Evolutionary conservation across 805 yeast genomes (phyloP), one percentile per base, ranked within the genome.

Genomic region (Candida hungchunana): DNA sequence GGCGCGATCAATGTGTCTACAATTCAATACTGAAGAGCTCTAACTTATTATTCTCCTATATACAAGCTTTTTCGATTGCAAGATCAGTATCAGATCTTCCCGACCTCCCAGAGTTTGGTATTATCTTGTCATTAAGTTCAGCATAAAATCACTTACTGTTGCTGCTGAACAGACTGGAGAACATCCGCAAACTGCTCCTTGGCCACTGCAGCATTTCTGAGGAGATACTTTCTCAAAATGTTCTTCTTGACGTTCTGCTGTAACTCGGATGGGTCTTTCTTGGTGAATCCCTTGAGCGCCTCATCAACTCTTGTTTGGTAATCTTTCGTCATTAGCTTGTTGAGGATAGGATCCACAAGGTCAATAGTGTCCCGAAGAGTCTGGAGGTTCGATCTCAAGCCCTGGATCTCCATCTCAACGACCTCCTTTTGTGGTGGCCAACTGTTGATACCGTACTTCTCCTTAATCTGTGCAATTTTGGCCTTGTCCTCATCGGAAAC

Each of bases 191-290:
- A 48, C 37, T 44, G 44, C 25, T 34, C 44, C 37, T 33, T 50
- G 9, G 56, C 56, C 19, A 34, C 26, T 6, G 41, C 50, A 11
- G 51, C 42, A 23, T 47, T 44, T 26, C 66, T 63, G 47, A 72
- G 62, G 18, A 77, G 62, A 56, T 71, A 79, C 60, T 82, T 84
- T 55, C 87, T 72, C 48, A 84, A 59, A 30, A 85, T 60, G 58
- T 88, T 88, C 65, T 83, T 85, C 54, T 70, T 77, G 16, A 79
- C 75, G 56, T 69, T 69, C 34, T 63, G 64, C 54, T 74, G 71
- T 44, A 72, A 47, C 18, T 40, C 25, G 14, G 63, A 59, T 7
- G 73, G 71, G 21, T 67, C 59, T 37, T 55, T 45, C 37, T 51
- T 57, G 9, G 70, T 67, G 33, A 66, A 50, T 26, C 53, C 55